A percentile compares a stretch with the other conserved stretches of the same genome.
These are phyloP conservation scores for Komagataella populi DNA, from an alignment of 805 yeast genomes.

Conservation along the genomic window DNA sequence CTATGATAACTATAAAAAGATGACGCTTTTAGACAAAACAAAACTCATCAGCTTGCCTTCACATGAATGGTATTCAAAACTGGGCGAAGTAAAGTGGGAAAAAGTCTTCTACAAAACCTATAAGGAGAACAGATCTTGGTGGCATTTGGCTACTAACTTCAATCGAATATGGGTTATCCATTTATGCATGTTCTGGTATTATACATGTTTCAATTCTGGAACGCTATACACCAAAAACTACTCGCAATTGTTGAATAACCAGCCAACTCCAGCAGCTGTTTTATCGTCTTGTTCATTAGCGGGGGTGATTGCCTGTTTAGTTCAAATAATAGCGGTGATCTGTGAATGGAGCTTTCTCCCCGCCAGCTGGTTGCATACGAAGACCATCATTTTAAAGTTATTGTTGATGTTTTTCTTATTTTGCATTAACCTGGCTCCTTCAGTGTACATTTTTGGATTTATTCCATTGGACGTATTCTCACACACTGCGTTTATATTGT, in stretches of 20 bases:
- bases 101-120: constrained; percentile 30
- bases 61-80: constrained; percentile 16
- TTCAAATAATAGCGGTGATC: constrained; percentile 24
- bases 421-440: constrained; percentile 23
- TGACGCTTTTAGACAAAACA: constrained; percentile 20
- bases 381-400: constrained; percentile 20
- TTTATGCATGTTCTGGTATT: constrained; percentile 35
- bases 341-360: constrained; percentile 35
- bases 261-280: constrained; percentile 29
- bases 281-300: constrained; percentile 32
- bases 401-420: constrained; percentile 17
- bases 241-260: constrained; percentile 23
- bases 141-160: constrained; percentile 34
- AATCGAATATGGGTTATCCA: constrained; percentile 43
- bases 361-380: constrained; percentile 32
- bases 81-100: constrained; percentile 26
- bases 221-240: constrained; percentile 31
- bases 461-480: constrained; percentile 23
- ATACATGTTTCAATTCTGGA: constrained; percentile 35
- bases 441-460: constrained; percentile 23
- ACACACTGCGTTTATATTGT: constrained; percentile 19
- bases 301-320: constrained; percentile 26
- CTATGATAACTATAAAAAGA: constrained; percentile 18
- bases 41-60: constrained; percentile 15
- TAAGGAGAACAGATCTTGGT: constrained; percentile 33